Base-by-base conservation (phyloP, 179 eudicot species). In the Amaranthus tricolor region DNA sequence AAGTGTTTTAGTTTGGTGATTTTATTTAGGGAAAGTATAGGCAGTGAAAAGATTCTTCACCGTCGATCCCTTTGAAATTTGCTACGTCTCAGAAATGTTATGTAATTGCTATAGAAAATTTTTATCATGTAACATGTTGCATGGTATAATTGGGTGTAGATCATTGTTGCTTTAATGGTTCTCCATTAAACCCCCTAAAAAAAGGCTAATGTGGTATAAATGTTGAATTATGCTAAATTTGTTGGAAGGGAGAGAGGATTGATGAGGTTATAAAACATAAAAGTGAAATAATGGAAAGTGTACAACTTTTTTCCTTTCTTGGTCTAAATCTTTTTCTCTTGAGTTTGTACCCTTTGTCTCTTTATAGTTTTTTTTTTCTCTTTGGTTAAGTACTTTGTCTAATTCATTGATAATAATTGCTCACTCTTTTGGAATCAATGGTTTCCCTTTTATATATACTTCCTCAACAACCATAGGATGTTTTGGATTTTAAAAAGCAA, bases 401-500 rank as follows among this genome's bases (percentile, higher is more conserved):
- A 21, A 50, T 61, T 60, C 66, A 50, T 62, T 62, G 61, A 68
- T 70, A 19, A 77, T 77, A 67, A 73, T 81, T 70, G 40, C 40
- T 31, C 40, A 31, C 40, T 31, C 40, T 31, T 31, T 31, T 31
- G 40, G 40, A 31, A 31, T 31, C 40, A 31, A 31, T 31, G 40
- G 40, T 31, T 31, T 31, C 40, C 40, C 2, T 31, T 31, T 31
- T 31, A 31, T 31, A 31, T 31, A 31, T 31, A 31, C 40, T 31
- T 31, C 40, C 40, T 31, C 40, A 31, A 3, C 40, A 31, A 31
- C 40, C 40, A 31, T 31, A 31, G 40, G 3, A 31, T 31, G 40
- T 31, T 31, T 31, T 31, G 40, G 40, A 31, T 31, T 31, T 31
- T n/a, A n/a, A 31, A 2, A 31, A 31, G 40, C 40, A 31, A 31